phyloP scores from a whole-genome alignment of 495 filamentous ascomycete species.

The Penicillium pulvis region DNA sequence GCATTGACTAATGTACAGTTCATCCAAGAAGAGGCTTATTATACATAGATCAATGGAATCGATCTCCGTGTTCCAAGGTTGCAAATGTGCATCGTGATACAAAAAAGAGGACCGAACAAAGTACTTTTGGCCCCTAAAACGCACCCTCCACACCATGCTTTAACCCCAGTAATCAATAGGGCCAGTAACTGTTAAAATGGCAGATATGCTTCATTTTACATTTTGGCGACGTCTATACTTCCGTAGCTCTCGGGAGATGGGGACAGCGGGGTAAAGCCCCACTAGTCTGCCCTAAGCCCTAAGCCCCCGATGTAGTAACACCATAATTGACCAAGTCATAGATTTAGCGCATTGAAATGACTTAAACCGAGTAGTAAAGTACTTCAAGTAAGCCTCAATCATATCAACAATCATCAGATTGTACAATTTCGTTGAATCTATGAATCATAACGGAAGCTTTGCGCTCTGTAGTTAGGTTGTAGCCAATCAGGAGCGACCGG shows the following conservation, averaged over 20 bases:
- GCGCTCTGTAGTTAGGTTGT: slow-evolving; percentile 9
- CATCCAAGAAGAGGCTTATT: too few species aligned
- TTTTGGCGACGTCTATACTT: not conserved
- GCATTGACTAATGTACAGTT: too few species aligned
- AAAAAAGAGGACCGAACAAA: too few species aligned
- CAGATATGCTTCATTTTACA: not conserved
- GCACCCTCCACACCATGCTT: too few species aligned
- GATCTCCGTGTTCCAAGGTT: too few species aligned
- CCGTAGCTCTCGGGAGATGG: not conserved
- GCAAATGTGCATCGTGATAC: too few species aligned
- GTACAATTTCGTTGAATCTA: not conserved
- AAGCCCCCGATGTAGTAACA: slow-evolving; percentile 22
- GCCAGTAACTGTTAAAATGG: not conserved
- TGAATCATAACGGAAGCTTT: not conserved
- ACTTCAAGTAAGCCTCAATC: not conserved
- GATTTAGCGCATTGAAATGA: not conserved
- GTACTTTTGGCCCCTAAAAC: too few species aligned
- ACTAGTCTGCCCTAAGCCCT: slow-evolving; percentile 48
- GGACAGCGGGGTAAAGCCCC: slow-evolving; percentile 33
- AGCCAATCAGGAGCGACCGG: slow-evolving; percentile 37
- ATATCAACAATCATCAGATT: not conserved
- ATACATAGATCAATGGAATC: too few species aligned
- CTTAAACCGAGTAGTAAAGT: not conserved
- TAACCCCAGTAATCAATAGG: too few species aligned
- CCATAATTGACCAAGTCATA: not conserved